A percentile compares a stretch with the other conserved stretches of the same genome.
phyloP scores from a whole-genome alignment of 2,329 filamentous ascomycete genomes.

The Aspergillus fischeri region DNA sequence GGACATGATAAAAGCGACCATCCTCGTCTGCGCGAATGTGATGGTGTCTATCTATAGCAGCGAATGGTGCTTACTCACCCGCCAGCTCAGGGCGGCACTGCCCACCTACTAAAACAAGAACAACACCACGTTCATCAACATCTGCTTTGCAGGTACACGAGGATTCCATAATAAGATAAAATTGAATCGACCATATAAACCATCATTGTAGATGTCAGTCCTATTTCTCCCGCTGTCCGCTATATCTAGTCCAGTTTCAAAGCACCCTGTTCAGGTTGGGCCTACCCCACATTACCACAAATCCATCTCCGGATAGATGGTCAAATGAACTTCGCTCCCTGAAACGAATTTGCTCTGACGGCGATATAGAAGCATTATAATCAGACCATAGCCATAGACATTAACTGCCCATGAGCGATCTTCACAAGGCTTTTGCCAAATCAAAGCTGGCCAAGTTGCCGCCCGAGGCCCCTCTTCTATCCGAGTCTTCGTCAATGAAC shows the following conservation, averaged over 20 bases:
- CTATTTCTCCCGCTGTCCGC: background rate
- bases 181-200: background rate
- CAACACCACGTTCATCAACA: background rate
- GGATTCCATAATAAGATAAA: background rate
- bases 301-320: background rate
- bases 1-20: no score
- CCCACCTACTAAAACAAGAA: no score
- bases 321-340: background rate
- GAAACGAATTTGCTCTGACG: background rate
- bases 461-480: conserved; percentile 49
- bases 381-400: background rate
- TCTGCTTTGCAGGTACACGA: background rate
- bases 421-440: conserved; percentile 75
- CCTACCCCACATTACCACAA: background rate
- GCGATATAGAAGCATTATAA: background rate
- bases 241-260: background rate
- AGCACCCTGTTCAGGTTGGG: background rate
- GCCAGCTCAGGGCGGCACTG: no score
- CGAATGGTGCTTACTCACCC: no score
- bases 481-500: conserved; percentile 42
- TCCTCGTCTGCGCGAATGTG: no score
- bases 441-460: conserved; percentile 63
- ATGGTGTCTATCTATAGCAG: no score
- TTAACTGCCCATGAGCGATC: conserved; percentile 63
- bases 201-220: background rate